Conservation (phyloP, 257 asterid species). For the Sherardia arvensis region DNA sequence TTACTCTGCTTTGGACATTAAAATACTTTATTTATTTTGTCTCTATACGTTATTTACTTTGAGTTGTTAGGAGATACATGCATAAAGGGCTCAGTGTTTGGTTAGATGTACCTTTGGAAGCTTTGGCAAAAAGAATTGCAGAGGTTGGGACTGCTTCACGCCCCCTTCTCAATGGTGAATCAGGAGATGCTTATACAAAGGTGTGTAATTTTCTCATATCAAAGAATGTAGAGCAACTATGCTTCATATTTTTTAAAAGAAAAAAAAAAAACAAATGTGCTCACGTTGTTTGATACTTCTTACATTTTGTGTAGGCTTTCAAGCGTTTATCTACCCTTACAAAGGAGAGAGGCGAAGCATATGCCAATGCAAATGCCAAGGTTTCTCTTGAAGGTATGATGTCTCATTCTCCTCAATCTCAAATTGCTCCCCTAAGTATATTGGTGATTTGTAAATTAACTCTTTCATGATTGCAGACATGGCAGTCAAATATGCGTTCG, state of each 20-base stretch:
- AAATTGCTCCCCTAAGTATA: no score
- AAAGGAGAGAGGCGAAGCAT: constrained; percentile 74
- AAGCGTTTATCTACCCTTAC: constrained; percentile 51
- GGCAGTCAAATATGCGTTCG: constrained; percentile 45
- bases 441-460: neutral
- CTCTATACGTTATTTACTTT: constrained; percentile 14
- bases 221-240: neutral
- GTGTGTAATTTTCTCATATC: constrained; percentile 17
- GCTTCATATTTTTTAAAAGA: neutral
- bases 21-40: neutral
- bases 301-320: constrained; percentile 44
- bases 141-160: constrained; percentile 73
- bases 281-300: neutral
- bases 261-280: neutral
- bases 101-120: constrained; percentile 87
- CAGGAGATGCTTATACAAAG: constrained; percentile 68
- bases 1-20: neutral
- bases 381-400: constrained; percentile 69
- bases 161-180: constrained; percentile 60
- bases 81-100: constrained; percentile 75
- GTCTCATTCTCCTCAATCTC: no score
- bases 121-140: constrained; percentile 74
- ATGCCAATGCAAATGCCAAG: constrained; percentile 59
- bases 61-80: constrained; percentile 64
- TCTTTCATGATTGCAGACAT: constrained; percentile 31